Evolutionary conservation across 2,329 filamentous ascomycete genomes (phyloP).

Genomic region (Talaromyces sp.): DNA sequence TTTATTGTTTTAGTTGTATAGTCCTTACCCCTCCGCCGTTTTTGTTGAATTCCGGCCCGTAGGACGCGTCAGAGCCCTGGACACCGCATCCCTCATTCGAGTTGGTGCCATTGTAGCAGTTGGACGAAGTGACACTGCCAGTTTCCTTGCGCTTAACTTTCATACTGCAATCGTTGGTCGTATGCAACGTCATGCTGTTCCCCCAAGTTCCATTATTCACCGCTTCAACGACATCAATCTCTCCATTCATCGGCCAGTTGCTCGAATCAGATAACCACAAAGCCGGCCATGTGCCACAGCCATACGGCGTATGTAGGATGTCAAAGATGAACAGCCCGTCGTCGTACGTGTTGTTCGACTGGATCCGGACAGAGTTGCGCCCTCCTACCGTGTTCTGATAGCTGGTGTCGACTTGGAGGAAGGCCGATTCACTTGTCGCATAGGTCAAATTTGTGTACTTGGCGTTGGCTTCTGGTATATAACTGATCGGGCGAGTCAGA

Average conservation of each 20-base stretch:
- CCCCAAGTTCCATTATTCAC: slow-evolving; percentile 50
- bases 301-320: slow-evolving; percentile 57
- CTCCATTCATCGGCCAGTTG: slow-evolving; percentile 59
- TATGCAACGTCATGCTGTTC: slow-evolving; percentile 58
- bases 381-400: slow-evolving; percentile 54
- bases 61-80: slow-evolving; percentile 37
- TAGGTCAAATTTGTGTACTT: slow-evolving; percentile 53
- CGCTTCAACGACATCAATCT: slow-evolving; percentile 59
- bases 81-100: slow-evolving; percentile 56
- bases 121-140: slow-evolving; percentile 36
- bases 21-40: slow-evolving; percentile 46
- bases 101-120: slow-evolving; percentile 49
- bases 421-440: slow-evolving; percentile 47
- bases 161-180: slow-evolving; percentile 49
- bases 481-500: not conserved
- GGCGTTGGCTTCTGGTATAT: slow-evolving; percentile 32
- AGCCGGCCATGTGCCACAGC: slow-evolving; percentile 60
- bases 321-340: slow-evolving; percentile 64
- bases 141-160: slow-evolving; percentile 50
- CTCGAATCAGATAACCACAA: slow-evolving; percentile 58
- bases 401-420: slow-evolving; percentile 57
- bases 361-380: slow-evolving; percentile 58
- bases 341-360: slow-evolving; percentile 56
- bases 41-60: slow-evolving; percentile 49
- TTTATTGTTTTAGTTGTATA: not conserved